Conservation (phyloP, 78 protist species). For the Tieghemostelium lacteum region DNA sequence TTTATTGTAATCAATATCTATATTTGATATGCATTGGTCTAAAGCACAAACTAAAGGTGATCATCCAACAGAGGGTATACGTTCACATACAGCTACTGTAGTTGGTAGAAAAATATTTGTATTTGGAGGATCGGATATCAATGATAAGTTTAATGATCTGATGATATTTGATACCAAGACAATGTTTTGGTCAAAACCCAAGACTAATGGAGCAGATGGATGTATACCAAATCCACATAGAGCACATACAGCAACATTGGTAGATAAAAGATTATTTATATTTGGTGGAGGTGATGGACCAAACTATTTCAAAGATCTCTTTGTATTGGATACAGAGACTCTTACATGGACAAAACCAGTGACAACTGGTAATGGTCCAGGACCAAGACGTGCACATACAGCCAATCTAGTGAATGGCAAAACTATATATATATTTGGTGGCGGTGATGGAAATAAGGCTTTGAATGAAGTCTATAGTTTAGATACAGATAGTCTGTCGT, state of each 20-base stretch:
- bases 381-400: slow-evolving; percentile 76
- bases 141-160: slow-evolving; percentile 63
- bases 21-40: slow-evolving; percentile 64
- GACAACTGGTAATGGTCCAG: slow-evolving; percentile 56
- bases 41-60: slow-evolving; percentile 73
- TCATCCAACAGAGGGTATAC: slow-evolving; percentile 27
- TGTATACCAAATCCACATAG: slow-evolving; percentile 63
- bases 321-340: slow-evolving; percentile 66
- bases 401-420: slow-evolving; percentile 61
- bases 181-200: slow-evolving; percentile 70
- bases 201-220: slow-evolving; percentile 55
- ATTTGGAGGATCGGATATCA: slow-evolving; percentile 73
- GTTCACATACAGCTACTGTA: slow-evolving; percentile 77
- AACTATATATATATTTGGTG: slow-evolving; percentile 58
- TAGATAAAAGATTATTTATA: slow-evolving; percentile 32
- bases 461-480: slow-evolving; percentile 57
- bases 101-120: slow-evolving; percentile 64
- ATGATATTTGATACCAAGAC: slow-evolving; percentile 67
- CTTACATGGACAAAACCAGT: slow-evolving; percentile 66
- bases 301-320: slow-evolving; percentile 63
- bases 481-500: slow-evolving; percentile 44
- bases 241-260: slow-evolving; percentile 72
- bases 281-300: slow-evolving; percentile 78
- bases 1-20: too few relatives aligned
- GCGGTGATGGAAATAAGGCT: slow-evolving; percentile 74